Evolutionary conservation across 306 rosid genomes (phyloP).

Genomic region (Prunus campanulata): DNA sequence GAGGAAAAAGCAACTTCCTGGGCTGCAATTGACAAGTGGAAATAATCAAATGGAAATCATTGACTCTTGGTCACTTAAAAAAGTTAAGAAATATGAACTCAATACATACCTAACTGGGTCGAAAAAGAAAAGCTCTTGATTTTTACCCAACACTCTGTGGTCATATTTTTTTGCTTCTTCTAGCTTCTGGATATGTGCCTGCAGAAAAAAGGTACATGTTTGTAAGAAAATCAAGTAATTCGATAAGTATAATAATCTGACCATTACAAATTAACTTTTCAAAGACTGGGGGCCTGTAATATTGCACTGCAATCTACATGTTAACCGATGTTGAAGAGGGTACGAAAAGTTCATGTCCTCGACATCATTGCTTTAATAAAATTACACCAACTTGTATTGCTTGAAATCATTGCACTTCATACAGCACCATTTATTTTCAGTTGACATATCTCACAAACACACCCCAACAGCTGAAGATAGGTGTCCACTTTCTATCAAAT

Average conservation of each 20-base stretch:
- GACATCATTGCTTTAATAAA: too few species aligned
- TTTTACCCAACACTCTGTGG: slow-evolving; percentile 83
- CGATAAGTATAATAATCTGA: neutral
- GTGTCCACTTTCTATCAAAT: too few species aligned
- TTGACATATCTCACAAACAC: too few species aligned
- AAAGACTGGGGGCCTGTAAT: too few species aligned
- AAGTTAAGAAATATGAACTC: neutral
- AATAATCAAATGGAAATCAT: neutral
- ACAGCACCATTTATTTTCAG: too few species aligned
- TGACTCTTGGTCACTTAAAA: neutral
- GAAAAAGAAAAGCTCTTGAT: slow-evolving; percentile 84
- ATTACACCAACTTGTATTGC: too few species aligned
- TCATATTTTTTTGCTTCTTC: slow-evolving; percentile 97
- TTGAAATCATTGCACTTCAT: too few species aligned
- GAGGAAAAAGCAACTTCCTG: slow-evolving; percentile 99
- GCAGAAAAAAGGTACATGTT: neutral
- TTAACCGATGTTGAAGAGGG: too few species aligned
- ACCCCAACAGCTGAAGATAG: too few species aligned
- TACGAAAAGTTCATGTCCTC: too few species aligned
- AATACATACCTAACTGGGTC: slow-evolving; percentile 78
- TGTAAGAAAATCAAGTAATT: slow-evolving; percentile 19
- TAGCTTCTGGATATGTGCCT: slow-evolving; percentile 58
- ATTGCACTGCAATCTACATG: neutral
- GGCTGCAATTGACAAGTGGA: slow-evolving; percentile 47
- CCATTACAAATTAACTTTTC: too few species aligned